A percentile compares a stretch with the other conserved stretches of the same genome.
phyloP scores from a whole-genome alignment of 192 early-diverging fungal genomes.

The Umbelopsis sp. region DNA sequence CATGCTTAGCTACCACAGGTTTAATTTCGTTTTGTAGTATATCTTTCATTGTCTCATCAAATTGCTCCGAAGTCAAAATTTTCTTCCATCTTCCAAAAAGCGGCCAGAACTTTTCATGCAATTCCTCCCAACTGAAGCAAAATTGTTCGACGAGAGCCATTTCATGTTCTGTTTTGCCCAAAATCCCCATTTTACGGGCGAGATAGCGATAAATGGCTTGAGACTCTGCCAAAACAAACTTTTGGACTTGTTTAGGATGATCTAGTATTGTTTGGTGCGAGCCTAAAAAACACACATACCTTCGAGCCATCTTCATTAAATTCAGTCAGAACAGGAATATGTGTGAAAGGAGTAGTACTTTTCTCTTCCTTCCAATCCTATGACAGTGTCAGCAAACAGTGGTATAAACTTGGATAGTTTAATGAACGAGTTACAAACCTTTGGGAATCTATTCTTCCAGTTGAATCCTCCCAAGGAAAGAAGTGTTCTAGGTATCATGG shows the following conservation, averaged over 20 bases:
- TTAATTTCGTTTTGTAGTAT: neutral
- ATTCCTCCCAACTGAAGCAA: conserved; percentile 20
- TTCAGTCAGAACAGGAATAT: conserved; percentile 20
- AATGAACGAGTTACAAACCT: neutral
- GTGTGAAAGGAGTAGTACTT: neutral
- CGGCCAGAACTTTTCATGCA: conserved; percentile 15
- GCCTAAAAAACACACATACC: neutral
- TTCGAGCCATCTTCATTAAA: conserved; percentile 16
- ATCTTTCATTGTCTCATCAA: neutral
- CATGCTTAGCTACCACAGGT: conserved; percentile 5
- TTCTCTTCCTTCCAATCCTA: conserved; percentile 21
- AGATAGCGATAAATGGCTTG: conserved; percentile 15
- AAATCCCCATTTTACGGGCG: conserved; percentile 18
- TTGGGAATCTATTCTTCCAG: neutral
- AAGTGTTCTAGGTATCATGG: conserved; percentile 7
- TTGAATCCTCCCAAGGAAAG: conserved; percentile 14
- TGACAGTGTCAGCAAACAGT: neutral
- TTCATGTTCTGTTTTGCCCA: conserved; percentile 14
- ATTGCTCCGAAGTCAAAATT: neutral
- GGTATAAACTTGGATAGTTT: neutral
- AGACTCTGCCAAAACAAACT: conserved; percentile 14
- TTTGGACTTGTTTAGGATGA: neutral
- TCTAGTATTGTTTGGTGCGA: too few species aligned
- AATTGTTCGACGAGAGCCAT: conserved; percentile 16
- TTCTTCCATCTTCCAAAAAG: neutral